phyloP scores from a whole-genome alignment of 2,329 filamentous ascomycete genomes.

The Alternaria angustiovoidea region DNA sequence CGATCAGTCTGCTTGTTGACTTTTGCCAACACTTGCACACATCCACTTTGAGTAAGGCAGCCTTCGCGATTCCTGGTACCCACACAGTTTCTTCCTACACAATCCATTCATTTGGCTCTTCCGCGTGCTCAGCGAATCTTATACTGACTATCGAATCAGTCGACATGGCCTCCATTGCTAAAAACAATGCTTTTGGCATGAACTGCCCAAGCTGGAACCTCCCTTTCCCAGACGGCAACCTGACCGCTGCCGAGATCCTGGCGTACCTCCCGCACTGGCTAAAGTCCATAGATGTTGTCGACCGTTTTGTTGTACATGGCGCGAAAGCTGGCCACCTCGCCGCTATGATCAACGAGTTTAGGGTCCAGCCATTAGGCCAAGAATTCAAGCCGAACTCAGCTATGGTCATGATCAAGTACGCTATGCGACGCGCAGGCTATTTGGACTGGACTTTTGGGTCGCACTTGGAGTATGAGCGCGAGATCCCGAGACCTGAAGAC shows the following conservation, averaged over 20 bases:
- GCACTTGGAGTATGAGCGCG: conserved; percentile 10
- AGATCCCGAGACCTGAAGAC: conserved; percentile 12
- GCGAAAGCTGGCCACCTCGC: conserved; percentile 18
- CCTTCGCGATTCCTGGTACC: neutral
- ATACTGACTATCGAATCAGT: neutral
- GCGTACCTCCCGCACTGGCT: conserved; percentile 38
- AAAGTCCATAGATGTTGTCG: conserved; percentile 34
- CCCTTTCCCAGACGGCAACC: conserved; percentile 33
- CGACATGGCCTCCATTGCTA: conserved; percentile 19
- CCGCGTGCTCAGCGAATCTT: neutral
- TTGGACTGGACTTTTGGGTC: conserved; percentile 23
- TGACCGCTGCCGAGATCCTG: conserved; percentile 38
- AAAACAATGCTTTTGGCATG: conserved; percentile 33
- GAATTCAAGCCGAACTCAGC: conserved; percentile 21
- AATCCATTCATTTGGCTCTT: neutral
- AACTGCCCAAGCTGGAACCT: conserved; percentile 31
- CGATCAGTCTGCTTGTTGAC: neutral
- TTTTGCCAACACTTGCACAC: neutral
- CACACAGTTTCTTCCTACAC: neutral
- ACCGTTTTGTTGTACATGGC: conserved; percentile 34
- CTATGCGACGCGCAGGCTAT: conserved; percentile 28
- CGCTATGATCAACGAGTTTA: conserved; percentile 27
- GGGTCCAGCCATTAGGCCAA: conserved; percentile 8
- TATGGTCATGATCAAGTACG: conserved; percentile 32
- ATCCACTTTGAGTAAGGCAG: neutral